Percentiles rank a stretch among this genome's conserved stretches.
These are phyloP conservation scores for Salvia hispanica DNA, from an alignment of 257 asterid species.

Conservation along the genomic window DNA sequence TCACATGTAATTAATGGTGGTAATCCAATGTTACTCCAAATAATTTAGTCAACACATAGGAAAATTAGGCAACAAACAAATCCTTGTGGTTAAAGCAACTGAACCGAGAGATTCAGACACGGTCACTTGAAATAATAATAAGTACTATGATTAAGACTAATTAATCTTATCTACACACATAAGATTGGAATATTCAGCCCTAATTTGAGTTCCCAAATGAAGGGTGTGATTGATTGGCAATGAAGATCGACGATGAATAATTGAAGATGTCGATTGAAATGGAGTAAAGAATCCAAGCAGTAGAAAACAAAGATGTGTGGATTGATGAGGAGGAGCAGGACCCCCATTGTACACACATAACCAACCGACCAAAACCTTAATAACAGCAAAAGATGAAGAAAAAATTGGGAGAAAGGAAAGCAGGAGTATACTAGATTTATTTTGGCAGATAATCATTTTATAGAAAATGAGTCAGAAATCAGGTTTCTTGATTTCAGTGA, in stretches of 20 bases:
- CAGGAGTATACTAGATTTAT: conserved; percentile 8
- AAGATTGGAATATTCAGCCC: neutral
- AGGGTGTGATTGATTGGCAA: neutral
- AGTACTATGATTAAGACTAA: conserved; percentile 20
- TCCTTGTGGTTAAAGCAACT: conserved; percentile 48
- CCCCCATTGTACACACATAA: conserved; percentile 18
- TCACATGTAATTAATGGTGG: too few species aligned
- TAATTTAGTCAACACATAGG: conserved; percentile 1
- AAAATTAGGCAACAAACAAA: conserved; percentile 32
- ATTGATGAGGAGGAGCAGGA: conserved; percentile 15
- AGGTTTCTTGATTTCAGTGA: conserved; percentile 70
- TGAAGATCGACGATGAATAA: too few species aligned
- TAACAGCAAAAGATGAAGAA: conserved; percentile 39
- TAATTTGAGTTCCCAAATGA: conserved; percentile 1
- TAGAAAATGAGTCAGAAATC: conserved; percentile 42
- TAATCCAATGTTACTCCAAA: too few species aligned
- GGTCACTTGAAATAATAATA: neutral
- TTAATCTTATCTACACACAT: conserved; percentile 5
- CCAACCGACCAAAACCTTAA: conserved; percentile 50
- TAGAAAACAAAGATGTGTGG: conserved; percentile 2
- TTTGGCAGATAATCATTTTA: conserved; percentile 23
- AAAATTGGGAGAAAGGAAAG: conserved; percentile 19
- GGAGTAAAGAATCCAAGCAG: conserved; percentile 6
- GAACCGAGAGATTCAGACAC: conserved; percentile 37
- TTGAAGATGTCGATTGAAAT: too few species aligned